Evolutionary conservation across 2,329 filamentous ascomycete species (phyloP), one percentile per base, ranked within the genome.

Genomic region (Aspergillus versicolor): DNA sequence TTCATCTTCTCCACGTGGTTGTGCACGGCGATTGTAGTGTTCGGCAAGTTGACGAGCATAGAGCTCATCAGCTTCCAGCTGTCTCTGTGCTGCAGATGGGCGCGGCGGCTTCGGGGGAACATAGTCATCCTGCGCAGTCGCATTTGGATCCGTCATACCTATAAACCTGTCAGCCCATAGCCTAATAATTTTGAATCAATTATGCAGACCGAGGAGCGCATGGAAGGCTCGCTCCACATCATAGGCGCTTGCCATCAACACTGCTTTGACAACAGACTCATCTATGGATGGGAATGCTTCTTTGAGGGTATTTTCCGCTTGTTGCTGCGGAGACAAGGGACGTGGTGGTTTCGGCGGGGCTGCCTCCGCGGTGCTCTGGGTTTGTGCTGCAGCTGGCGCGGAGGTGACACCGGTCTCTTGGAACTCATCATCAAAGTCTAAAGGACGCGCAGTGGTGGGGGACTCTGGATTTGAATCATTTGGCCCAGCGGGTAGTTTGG

Each of bases 211-310:
- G 44, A 99, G 82, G 43, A 99, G 82, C 37, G 94, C 94, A 77
- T 97, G 94, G 78, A 99, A 99, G 13, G 94, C 93, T 32, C 91
- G 90, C 74, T 99, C 94, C 47, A 97, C 87, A 68, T 88, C 86
- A 58, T 92, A 93, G 57, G 87, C 83, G 73, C 94, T 97, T 13
- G 94, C 94, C 22, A 84, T 82, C 62, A 99, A 78, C 0, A 99
- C 89, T 30, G 94, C 94, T 75, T 88, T 96, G 73, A 99, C 84
- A 46, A 99, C 89, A 44, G 85, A 74, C 7, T 78, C 72, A 53
- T 99, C 94, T 59, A 97, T 90, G 54, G 80, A 83, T 0, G 94
- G 94, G 68, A 99, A 99, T 0, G 94, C 94, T 74, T 99, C 94
- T 73, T 91, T 93, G 55, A 99, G 81, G 3, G 92, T 97, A 67